A percentile compares a stretch with the other conserved stretches of the same genome.
Evolutionary conservation across 345 rosid genomes (phyloP).

Genomic region (Acer campestre): DNA sequence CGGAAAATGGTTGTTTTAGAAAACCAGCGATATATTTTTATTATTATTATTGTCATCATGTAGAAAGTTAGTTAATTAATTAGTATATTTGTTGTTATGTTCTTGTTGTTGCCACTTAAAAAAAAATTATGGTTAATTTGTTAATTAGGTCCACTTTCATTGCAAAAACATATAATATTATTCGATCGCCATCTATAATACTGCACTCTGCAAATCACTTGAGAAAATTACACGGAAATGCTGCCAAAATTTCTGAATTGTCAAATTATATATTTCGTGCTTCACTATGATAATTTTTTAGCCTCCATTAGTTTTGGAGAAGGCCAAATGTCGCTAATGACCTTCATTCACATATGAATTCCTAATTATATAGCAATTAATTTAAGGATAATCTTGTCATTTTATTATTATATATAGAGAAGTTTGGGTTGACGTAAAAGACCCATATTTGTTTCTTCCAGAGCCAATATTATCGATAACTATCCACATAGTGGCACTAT

Average conservation of each 20-base stretch:
- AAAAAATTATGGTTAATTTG: background rate
- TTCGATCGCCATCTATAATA: background rate
- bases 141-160: background rate
- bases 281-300: background rate
- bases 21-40: background rate
- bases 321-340: background rate
- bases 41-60: slow-evolving; percentile 17
- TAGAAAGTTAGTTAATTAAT: slow-evolving; percentile 19
- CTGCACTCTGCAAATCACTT: background rate
- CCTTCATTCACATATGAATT: background rate
- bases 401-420: background rate
- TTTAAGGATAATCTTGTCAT: slow-evolving; percentile 12
- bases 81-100: slow-evolving; percentile 21
- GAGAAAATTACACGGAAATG: background rate
- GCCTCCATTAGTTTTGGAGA: background rate
- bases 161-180: background rate
- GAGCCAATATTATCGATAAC: slow-evolving; percentile 15
- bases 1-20: slow-evolving; percentile 8
- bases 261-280: slow-evolving; percentile 2
- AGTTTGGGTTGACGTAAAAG: slow-evolving; percentile 2
- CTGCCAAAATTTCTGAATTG: slow-evolving; percentile 7
- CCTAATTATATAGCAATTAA: background rate
- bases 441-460: background rate
- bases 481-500: background rate
- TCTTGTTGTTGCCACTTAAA: background rate